Evolutionary conservation across 148 eudicot species (phyloP), one percentile per base, ranked within the genome.

Genomic region (Amaranthus palmeri): DNA sequence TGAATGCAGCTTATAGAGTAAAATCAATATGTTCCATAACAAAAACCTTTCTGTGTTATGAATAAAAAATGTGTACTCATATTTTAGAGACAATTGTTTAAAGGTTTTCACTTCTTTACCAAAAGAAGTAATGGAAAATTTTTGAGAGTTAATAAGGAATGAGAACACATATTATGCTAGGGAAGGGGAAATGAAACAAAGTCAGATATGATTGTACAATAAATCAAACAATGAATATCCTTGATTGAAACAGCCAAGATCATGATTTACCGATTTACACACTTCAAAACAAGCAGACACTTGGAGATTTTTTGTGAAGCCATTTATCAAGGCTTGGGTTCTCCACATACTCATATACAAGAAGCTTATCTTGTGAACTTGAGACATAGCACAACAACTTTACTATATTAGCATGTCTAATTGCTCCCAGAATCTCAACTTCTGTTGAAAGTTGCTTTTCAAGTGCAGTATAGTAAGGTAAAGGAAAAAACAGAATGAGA

Each of bases 311-410:
- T n/a, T n/a, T 70, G 72, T 83, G 93, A 44, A 89, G 74, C 91
- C 91, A 89, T 61, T 81, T 74, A 68, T 89, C 90, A 0, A 89
- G 82, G 73, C 93, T 88, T 48, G 74, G 81, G 44, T 90, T 88
- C 78, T 81, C 86, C 87, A 90, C 80, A 61, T 88, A 86, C 82
- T 90, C 90, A n/a, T 90, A 90, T 1, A 90, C 89, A 49, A 88
- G 88, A 54, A 90, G 78, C 58, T 82, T 90, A 6, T 82, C 81
- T 10, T 73, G 77, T 6, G 84, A 85, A 71, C 86, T 86, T 41
- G 96, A 86, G 65, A 90, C 65, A 69, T 88, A 90, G 60, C 96
- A 90, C 36, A 90, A 56, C 8, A 90, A 81, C 79, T 88, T 90
- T 67, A 90, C 91, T 76, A 90, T 90, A 61, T 90, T 90, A 13